phyloP scores from a whole-genome alignment of 2,329 filamentous ascomycete genomes.

The Camillea tinctor region DNA sequence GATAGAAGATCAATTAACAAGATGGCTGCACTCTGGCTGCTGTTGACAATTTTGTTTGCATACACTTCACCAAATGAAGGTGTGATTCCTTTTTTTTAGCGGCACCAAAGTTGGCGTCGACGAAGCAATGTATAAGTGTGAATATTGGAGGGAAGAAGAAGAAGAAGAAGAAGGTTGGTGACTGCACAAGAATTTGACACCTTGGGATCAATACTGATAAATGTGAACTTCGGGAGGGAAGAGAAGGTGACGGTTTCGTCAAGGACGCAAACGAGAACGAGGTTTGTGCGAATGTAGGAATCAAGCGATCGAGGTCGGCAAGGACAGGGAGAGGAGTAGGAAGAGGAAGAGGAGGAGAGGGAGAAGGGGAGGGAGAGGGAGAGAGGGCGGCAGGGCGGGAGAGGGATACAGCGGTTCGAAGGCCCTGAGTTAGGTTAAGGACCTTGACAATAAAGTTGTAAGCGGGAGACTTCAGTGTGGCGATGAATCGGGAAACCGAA shows the following conservation, averaged over 20 bases:
- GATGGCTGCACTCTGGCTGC: neutral
- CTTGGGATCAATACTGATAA: neutral
- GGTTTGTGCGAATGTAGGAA: neutral
- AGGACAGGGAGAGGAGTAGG: neutral
- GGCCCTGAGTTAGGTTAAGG: neutral
- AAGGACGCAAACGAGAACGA: neutral
- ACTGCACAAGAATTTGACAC: neutral
- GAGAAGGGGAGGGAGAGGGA: constrained; percentile 2
- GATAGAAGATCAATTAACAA: neutral
- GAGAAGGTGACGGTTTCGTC: neutral
- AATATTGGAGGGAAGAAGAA: neutral
- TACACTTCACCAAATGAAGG: neutral
- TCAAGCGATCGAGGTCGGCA: constrained; percentile 1
- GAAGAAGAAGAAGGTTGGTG: no score
- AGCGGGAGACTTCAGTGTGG: neutral
- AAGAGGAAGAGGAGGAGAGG: constrained; percentile 1
- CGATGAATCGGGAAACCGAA: neutral
- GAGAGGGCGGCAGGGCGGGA: neutral
- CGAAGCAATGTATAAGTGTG: neutral
- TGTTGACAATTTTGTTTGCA: neutral
- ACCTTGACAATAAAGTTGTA: neutral
- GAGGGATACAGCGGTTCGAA: constrained; percentile 7
- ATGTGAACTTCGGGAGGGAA: neutral
- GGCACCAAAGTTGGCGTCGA: neutral
- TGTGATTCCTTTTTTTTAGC: neutral